Percentiles rank a stretch among this genome's conserved stretches.
phyloP scores from a whole-genome alignment of 495 filamentous ascomycete species.

The Aspergillus heteromorphus region DNA sequence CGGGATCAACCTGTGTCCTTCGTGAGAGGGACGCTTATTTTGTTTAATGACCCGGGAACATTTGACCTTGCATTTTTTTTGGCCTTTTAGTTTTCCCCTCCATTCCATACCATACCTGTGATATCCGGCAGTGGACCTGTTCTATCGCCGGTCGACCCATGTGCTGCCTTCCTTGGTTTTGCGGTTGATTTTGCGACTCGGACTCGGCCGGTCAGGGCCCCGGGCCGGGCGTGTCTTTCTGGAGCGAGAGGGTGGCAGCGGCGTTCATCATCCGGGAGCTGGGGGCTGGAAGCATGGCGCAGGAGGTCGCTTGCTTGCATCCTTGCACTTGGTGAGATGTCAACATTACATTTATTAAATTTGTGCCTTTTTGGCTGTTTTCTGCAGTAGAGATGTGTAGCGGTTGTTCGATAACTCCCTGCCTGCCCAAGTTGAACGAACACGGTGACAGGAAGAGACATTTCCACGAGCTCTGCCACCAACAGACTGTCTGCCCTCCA shows the following conservation, averaged over 20 bases:
- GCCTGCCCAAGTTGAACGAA: too few species aligned
- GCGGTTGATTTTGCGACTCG: constrained; percentile 7
- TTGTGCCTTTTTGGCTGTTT: too few species aligned
- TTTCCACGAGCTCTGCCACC: too few species aligned
- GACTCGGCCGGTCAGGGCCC: constrained; percentile 3
- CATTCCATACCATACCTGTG: neutral
- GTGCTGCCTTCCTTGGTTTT: neutral
- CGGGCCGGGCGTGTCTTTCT: neutral
- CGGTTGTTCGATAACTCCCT: too few species aligned
- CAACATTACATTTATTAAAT: constrained; percentile 5
- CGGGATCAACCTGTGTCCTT: neutral
- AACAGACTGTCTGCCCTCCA: too few species aligned
- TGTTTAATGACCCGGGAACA: neutral
- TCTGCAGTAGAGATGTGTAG: too few species aligned
- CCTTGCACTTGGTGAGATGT: constrained; percentile 4
- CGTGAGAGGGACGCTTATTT: neutral
- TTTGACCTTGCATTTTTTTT: neutral
- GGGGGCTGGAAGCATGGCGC: constrained; percentile 21
- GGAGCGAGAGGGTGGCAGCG: constrained; percentile 2
- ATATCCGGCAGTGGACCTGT: neutral
- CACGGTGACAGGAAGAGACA: too few species aligned
- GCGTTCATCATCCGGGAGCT: constrained; percentile 15
- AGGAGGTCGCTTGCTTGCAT: constrained; percentile 11
- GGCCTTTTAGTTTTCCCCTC: neutral
- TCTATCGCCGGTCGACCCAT: neutral